Percentiles rank a stretch among this genome's conserved stretches.
Conservation (phyloP, 2,329 filamentous ascomycete species). For the Davidsoniella australis region DNA sequence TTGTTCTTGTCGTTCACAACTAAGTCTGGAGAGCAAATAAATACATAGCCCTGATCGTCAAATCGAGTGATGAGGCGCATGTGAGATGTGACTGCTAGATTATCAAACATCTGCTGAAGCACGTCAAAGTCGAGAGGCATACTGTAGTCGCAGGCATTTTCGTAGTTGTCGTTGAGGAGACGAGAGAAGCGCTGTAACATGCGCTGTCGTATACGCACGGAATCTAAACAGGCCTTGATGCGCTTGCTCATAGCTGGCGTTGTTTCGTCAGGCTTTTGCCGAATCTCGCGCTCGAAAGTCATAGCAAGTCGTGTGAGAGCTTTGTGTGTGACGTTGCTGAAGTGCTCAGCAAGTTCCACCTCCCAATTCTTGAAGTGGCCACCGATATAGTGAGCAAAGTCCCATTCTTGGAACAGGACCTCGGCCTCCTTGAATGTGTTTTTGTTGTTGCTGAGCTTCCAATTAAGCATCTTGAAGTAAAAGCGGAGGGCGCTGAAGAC, state of each 20-base stretch:
- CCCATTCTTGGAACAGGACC: conserved; percentile 94
- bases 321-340: conserved; percentile 85
- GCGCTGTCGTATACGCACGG: conserved; percentile 84
- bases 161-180: conserved; percentile 80
- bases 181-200: conserved; percentile 93
- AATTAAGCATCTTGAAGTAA: conserved; percentile 97
- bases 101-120: conserved; percentile 62
- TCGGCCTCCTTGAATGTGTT: conserved; percentile 99
- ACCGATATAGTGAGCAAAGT: conserved; percentile 87
- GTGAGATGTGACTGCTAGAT: conserved; percentile 66
- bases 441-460: conserved; percentile 93
- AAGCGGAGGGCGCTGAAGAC: conserved; percentile 88
- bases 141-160: conserved; percentile 91
- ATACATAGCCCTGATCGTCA: conserved; percentile 59
- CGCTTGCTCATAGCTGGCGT: conserved; percentile 85
- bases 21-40: conserved; percentile 71
- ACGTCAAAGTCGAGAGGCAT: conserved; percentile 53
- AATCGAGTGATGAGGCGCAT: conserved; percentile 58
- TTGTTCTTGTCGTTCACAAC: background rate
- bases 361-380: conserved; percentile 83
- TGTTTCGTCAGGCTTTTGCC: conserved; percentile 68
- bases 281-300: conserved; percentile 83
- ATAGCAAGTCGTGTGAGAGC: conserved; percentile 73
- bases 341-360: conserved; percentile 94
- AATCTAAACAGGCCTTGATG: conserved; percentile 90